Base-by-base conservation (phyloP, 805 yeast genomes). In the Starmerella tilneyi region DNA sequence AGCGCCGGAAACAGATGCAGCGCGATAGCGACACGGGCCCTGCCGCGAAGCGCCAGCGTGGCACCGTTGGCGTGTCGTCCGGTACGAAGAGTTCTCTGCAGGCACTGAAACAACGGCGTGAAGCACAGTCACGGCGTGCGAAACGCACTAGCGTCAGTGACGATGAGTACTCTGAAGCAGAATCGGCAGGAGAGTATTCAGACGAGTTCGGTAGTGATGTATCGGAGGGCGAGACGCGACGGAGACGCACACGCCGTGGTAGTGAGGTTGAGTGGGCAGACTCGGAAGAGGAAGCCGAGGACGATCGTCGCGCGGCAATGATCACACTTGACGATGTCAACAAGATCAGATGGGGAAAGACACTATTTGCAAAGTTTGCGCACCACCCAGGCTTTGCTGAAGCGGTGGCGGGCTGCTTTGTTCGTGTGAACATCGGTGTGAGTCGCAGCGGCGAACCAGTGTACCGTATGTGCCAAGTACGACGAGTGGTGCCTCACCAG, bases 401-500 rank as follows among this genome's bases (percentile, higher is more conserved):
- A 16, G 72, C 74, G 0, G 74, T 84, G 13, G 69, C 73, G 16
- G 94, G 84, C 17, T 78, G 94, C 41, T 84, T 71, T 60, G 94
- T 88, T 28, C 75, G 88, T 53, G 78, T 92, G 45, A 86, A 84
- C 60, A 74, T 92, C 45, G 95, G 96, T 9, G 58, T 68, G 33
- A 81, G 79, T 56, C 71, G 76, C 36, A 74, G 78, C 11, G 76
- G 80, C 24, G 68, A 70, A 56, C 73, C 80, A 9, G 74, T 75
- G 43, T 89, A 92, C 64, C 73, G 96, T 56, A 73, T 89, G 75
- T 94, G 89, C 40, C 80, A 76, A 59, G 77, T 92, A 35, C 81
- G 79, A 53, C 80, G 75, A 44, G 74, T 82, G 8, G 73, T 72
- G 21, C 63, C 51, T 27, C 37, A 52, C 37, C 71, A 67, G 50